A percentile compares a stretch with the other conserved stretches of the same genome.
Conservation (phyloP, 352 stramenopile species). For the Pythium chondricola region DNA sequence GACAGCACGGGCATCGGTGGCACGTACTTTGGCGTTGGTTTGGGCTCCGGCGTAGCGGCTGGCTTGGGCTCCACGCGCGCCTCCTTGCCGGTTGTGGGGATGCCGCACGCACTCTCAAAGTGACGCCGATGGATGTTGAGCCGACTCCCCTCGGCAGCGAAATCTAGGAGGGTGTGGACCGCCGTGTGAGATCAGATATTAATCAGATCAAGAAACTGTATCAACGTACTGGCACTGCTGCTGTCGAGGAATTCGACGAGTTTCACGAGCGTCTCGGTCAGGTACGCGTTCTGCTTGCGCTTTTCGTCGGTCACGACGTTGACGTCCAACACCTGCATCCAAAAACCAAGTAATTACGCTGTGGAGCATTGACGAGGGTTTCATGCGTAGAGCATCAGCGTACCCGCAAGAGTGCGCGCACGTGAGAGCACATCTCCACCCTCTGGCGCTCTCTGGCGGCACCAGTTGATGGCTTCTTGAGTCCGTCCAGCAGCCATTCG, state of each 20-base stretch:
- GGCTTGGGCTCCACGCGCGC: conserved; percentile 10
- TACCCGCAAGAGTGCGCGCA: conserved; percentile 63
- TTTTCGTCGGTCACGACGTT: conserved; percentile 61
- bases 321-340: conserved; percentile 61
- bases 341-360: no score
- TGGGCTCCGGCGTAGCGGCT: conserved; percentile 1
- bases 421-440: conserved; percentile 69
- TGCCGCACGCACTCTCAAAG: conserved; percentile 71
- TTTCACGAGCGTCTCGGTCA: conserved; percentile 51
- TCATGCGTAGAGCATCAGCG: not conserved
- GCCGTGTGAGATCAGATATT: not conserved
- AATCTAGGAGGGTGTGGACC: conserved; percentile 43
- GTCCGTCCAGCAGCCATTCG: conserved; percentile 56
- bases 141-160: conserved; percentile 60
- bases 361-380: no score
- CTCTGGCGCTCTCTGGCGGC: conserved; percentile 33
- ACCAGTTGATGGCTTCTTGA: conserved; percentile 19
- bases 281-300: conserved; percentile 62
- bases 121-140: conserved; percentile 74
- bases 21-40: conserved; percentile 3
- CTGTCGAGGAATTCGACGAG: conserved; percentile 64
- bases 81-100: conserved; percentile 45
- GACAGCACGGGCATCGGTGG: not conserved
- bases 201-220: not conserved
- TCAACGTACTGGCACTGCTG: conserved; percentile 38